Evolutionary conservation across 116 monocot genomes (phyloP), one percentile per base, ranked within the genome.

Genomic region (Papilionanthe hybrid): DNA sequence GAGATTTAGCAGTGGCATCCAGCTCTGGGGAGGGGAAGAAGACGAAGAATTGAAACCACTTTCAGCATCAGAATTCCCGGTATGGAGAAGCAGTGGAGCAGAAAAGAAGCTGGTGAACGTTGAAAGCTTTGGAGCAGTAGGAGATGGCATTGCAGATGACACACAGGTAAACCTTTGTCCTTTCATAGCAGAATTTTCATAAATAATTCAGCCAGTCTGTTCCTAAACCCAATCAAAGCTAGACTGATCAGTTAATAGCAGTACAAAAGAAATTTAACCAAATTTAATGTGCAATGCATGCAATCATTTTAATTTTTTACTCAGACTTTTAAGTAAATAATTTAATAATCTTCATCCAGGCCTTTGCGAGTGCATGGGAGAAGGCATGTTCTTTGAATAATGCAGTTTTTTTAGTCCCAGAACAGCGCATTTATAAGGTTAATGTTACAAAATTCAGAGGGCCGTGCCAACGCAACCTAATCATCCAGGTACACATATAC

Each of bases 351-450:
- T 75, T 49, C 48, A 48, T 42, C 32, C 80, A 98, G 98, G 98
- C 98, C 4, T 98, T 98, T 76, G 44, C 77, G 22, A 78, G 82
- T 73, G 91, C 98, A 29, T 98, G 98, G 98, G 45, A 83, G 45
- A 89, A 76, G 76, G 89, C 94, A 10, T 98, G 98, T 85, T 88
- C 91, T 20, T 43, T 83, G 65, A 85, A 86, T 5, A 86, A 98
- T 66, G 89, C 94, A 12, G 98, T 98, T 17, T 94, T 94, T 73
- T 84, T 98, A 18, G 91, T 98, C 37, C 98, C 98, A 20, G 87
- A 87, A 43, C 71, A 75, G 6, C 85, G 82, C 42, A 78, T 63
- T 9, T 98, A 98, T 65, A 86, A 86, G 45, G 90, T 98, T 25
- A 91, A 85, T 56, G 94, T 93, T 0, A 87, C 86, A 37, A 90